These are phyloP conservation scores for Solanum gracilifrons DNA, from an alignment of 257 asterid species.

Conservation along the genomic window DNA sequence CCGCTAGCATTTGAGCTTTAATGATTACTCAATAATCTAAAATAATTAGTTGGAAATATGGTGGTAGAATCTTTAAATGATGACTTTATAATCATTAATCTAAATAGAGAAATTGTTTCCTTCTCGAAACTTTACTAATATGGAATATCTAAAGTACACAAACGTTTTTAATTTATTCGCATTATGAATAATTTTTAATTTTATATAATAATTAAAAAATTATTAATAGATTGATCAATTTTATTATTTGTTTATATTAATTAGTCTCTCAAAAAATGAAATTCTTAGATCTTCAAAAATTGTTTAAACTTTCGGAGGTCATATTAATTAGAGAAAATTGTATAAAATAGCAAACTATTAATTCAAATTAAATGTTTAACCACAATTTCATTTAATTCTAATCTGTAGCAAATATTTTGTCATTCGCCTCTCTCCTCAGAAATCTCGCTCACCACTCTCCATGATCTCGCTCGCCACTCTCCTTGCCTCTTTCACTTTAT, in stretches of 20 bases:
- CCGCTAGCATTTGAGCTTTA: not conserved
- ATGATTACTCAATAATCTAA: not conserved
- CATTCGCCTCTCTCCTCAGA: no score
- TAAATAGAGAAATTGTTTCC: not conserved
- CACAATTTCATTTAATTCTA: no score
- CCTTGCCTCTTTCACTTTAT: no score
- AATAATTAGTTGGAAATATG: not conserved
- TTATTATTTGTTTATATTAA: no score
- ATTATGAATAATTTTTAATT: no score
- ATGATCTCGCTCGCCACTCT: no score
- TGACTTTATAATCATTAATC: not conserved
- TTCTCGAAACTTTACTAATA: not conserved
- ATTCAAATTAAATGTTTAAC: no score
- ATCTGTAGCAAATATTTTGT: accelerated
- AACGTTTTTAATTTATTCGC: not conserved
- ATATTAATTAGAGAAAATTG: no score
- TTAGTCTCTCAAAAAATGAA: not conserved
- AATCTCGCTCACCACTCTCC: no score
- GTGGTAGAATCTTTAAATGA: not conserved
- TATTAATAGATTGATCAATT: not conserved
- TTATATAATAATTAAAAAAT: no score
- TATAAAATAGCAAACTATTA: no score
- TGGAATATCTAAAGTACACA: not conserved
- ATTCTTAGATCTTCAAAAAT: no score
- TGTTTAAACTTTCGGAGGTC: not conserved